These are phyloP conservation scores for Pestalotiopsis sp. DNA, from an alignment of 2,329 filamentous ascomycete species.

Conservation along the genomic window DNA sequence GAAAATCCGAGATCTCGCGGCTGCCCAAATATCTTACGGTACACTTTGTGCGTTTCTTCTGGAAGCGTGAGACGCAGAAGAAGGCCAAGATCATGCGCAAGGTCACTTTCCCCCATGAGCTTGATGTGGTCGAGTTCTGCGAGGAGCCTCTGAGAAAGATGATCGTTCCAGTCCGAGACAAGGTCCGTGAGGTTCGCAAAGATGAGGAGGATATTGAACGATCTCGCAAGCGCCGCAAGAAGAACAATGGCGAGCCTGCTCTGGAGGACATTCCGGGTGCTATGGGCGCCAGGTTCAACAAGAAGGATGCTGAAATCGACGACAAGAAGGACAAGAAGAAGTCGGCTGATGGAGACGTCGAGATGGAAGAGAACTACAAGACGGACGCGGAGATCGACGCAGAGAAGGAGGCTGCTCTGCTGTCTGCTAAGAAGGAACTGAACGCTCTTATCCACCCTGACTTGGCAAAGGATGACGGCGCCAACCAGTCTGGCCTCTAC, in stretches of 20 bases:
- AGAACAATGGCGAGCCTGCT: constrained; percentile 47
- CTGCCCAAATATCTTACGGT: constrained; percentile 94
- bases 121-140: constrained; percentile 94
- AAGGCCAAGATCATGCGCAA: constrained; percentile 99
- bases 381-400: constrained; percentile 91
- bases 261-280: constrained; percentile 48
- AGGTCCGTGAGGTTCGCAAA: constrained; percentile 91
- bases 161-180: constrained; percentile 90
- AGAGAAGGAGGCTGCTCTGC: constrained; percentile 74
- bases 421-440: constrained; percentile 85
- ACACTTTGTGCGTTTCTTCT: constrained; percentile 97
- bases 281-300: constrained; percentile 50
- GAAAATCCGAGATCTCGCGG: constrained; percentile 84
- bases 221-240: constrained; percentile 87
- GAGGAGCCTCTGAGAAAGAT: constrained; percentile 83
- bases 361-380: constrained; percentile 79
- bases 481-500: constrained; percentile 93
- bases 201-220: constrained; percentile 93
- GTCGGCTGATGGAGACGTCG: constrained; percentile 64
- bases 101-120: constrained; percentile 90
- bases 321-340: constrained; percentile 36
- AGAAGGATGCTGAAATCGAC: constrained; percentile 41
- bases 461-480: constrained; percentile 73
- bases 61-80: constrained; percentile 93
- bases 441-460: constrained; percentile 74